Evolutionary conservation across 331 rosid genomes (phyloP).

Genomic region (Saraca asoca): DNA sequence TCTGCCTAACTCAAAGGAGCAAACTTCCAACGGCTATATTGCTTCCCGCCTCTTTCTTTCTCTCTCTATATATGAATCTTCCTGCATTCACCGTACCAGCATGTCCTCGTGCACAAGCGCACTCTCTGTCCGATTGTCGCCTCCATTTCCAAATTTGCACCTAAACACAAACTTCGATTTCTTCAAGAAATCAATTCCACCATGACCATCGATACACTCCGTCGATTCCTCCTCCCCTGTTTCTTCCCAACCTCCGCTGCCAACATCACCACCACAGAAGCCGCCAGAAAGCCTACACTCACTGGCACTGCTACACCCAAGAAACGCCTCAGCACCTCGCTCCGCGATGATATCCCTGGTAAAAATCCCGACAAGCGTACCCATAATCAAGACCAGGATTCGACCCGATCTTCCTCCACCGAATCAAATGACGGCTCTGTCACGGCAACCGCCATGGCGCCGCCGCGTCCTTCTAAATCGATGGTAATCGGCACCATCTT

Average conservation of each 20-base stretch:
- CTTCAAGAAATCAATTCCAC: constrained; percentile 16
- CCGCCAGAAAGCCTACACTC: not conserved
- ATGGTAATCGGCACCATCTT: constrained; percentile 91
- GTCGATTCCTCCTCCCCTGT: constrained; percentile 83
- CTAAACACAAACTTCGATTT: not conserved
- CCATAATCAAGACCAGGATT: constrained; percentile 39
- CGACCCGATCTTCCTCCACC: constrained; percentile 42
- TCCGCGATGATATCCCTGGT: constrained; percentile 42
- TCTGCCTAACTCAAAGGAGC: not conserved
- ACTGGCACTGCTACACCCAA: constrained; percentile 36
- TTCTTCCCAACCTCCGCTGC: constrained; percentile 45
- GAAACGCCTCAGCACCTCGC: constrained; percentile 64
- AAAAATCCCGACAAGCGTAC: not conserved
- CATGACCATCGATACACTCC: constrained; percentile 79
- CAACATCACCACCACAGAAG: not conserved
- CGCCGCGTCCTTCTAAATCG: constrained; percentile 66
- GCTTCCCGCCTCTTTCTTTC: constrained; percentile 39
- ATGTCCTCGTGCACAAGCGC: constrained; percentile 19
- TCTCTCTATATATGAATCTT: not conserved
- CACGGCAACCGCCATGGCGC: constrained; percentile 1
- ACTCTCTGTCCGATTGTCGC: not conserved
- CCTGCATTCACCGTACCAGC: constrained; percentile 34
- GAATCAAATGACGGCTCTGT: constrained; percentile 10
- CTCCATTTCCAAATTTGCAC: too few species aligned
- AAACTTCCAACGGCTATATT: constrained; percentile 34